Base-by-base conservation (phyloP, 176 grass and related monocot genomes). In the Phoenix dactylifera region DNA sequence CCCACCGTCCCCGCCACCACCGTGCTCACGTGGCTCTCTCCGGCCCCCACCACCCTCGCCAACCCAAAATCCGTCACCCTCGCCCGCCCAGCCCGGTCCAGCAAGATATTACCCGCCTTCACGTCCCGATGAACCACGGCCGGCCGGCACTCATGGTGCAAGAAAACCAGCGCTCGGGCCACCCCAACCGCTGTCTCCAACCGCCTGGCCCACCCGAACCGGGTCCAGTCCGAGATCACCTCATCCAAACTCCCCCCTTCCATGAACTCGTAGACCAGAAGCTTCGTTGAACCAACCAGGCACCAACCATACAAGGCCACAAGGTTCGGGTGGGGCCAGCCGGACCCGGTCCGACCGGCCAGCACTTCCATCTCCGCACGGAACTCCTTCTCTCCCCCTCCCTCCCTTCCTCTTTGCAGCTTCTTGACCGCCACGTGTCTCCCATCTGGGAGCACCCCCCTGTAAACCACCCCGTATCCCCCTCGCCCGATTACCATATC, bases 1-100 rank as follows among this genome's bases (percentile, higher is more conserved):
- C 93, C 93, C 17, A 91, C 81, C n/a, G 93, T 97, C n/a, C 93
- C 93, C 3, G 93, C 93, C 48, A 97, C 69, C 71, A 91, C 52
- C 51, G 93, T 97, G 81, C 87, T 97, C 5, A 97, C 93, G 71
- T 97, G 93, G 7, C 81, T 97, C 14, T 88, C 81, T 17, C 81
- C 93, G 1, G 81, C 63, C 0, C 69, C 76, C 49, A 97, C 81
- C 68, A 85, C 58, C 28, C 93, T 70, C 0, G 93, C 93, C 22
- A 97, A 77, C 22, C 93, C 93, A 39, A 97, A 97, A 62, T 97
- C 93, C 35, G 93, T 97, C 52, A 97, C 93, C 73, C 72, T 85
- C 57, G 81, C 78, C 2, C 56, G 51, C 2, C 84, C 79, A 4
- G 59, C 55, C 3, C 58, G 17, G 64, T 77, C 93, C 51, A 97